Percentiles rank a stretch among this genome's conserved stretches.
Conservation (phyloP, 2,329 filamentous ascomycete genomes). For the Phaeomoniella chlamydospora region DNA sequence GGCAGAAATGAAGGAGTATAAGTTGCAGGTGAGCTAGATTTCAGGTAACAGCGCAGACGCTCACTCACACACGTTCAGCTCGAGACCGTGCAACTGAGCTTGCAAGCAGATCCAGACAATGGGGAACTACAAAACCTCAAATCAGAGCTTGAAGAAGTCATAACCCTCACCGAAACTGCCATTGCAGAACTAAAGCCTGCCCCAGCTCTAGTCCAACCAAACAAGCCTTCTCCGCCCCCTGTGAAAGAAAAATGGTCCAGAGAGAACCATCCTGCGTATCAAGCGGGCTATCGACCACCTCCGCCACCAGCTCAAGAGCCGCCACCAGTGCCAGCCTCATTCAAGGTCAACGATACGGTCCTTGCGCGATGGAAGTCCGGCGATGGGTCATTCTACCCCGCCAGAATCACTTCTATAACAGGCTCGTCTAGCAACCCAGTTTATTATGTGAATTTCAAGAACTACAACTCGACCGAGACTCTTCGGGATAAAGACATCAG, state of each 20-base stretch:
- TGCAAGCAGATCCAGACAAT: conserved; percentile 70
- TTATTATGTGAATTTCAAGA: conserved; percentile 91
- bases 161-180: conserved; percentile 63
- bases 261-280: conserved; percentile 65
- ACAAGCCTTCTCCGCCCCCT: conserved; percentile 34
- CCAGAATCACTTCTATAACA: conserved; percentile 83
- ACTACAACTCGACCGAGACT: conserved; percentile 68
- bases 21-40: conserved; percentile 33
- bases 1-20: conserved; percentile 43
- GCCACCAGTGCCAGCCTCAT: conserved; percentile 38
- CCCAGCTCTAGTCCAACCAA: conserved; percentile 22
- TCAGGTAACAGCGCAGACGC: neutral
- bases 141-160: conserved; percentile 67
- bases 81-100: conserved; percentile 59
- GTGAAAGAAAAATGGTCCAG: conserved; percentile 61
- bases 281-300: conserved; percentile 43
- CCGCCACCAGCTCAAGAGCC: conserved; percentile 36
- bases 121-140: conserved; percentile 63
- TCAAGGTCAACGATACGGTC: conserved; percentile 79
- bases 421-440: conserved; percentile 82
- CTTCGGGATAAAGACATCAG: conserved; percentile 71
- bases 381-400: conserved; percentile 82
- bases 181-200: conserved; percentile 65
- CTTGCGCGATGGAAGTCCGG: conserved; percentile 83
- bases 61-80: conserved; percentile 37